Percentiles rank a stretch among this genome's conserved stretches.
Evolutionary conservation across 2,329 filamentous ascomycete genomes (phyloP).

Genomic region (Fonsecaea pedrosoi): DNA sequence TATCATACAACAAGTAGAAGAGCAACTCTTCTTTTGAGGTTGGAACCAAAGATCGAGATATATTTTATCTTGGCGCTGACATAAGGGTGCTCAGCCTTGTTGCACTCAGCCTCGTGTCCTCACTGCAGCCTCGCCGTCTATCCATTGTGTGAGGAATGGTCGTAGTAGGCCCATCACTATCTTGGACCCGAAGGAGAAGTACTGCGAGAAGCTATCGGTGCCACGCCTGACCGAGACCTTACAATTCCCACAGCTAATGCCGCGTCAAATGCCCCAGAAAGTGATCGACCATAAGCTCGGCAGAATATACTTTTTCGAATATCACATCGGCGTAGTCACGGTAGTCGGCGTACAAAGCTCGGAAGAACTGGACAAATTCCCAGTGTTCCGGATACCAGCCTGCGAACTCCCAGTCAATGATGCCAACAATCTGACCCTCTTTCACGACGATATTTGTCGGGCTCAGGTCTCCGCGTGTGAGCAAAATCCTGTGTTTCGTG

Average conservation of each 20-base stretch:
- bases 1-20: background rate
- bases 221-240: too few species aligned
- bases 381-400: conserved; percentile 34
- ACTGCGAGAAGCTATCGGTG: too few species aligned
- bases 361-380: conserved; percentile 37
- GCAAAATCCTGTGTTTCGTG: conserved; percentile 2
- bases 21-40: background rate
- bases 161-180: too few species aligned
- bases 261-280: conserved; percentile 18
- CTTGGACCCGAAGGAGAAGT: too few species aligned
- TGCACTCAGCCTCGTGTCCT: background rate
- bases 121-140: background rate
- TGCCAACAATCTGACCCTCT: conserved; percentile 22
- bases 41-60: background rate
- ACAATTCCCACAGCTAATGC: background rate
- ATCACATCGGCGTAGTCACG: conserved; percentile 22
- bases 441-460: conserved; percentile 22
- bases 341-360: conserved; percentile 9
- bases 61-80: conserved; percentile 5
- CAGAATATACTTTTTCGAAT: conserved; percentile 15
- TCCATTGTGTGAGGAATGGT: too few species aligned
- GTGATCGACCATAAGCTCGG: conserved; percentile 18
- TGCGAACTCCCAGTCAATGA: conserved; percentile 28
- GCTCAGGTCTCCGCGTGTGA: conserved; percentile 18
- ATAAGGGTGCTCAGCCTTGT: background rate